Percentiles rank a stretch among this genome's conserved stretches.
Evolutionary conservation across 352 stramenopile genomes (phyloP).

Genomic region (Halophytophthora polymorphica): DNA sequence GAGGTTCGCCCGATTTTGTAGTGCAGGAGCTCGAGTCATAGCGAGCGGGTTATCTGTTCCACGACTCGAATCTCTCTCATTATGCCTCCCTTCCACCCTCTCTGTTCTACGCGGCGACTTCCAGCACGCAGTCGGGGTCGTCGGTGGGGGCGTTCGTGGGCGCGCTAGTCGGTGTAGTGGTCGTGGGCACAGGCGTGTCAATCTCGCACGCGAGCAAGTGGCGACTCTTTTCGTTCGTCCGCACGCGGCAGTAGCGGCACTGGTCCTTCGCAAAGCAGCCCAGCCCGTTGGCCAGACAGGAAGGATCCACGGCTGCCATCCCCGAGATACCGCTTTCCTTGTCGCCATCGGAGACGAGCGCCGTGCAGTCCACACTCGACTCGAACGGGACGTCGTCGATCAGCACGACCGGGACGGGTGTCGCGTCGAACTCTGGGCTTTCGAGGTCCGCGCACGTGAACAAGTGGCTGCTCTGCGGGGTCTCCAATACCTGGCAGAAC

Average conservation of each 20-base stretch:
- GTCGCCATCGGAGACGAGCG: slow-evolving; percentile 9
- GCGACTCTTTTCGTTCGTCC: background rate
- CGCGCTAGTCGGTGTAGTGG: background rate
- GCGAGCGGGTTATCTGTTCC: too few relatives aligned
- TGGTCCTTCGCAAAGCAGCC: slow-evolving; percentile 4
- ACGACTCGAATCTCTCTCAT: too few relatives aligned
- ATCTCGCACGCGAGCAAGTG: slow-evolving; percentile 5
- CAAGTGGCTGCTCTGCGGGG: slow-evolving; percentile 23
- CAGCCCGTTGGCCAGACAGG: slow-evolving; percentile 3
- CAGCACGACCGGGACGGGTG: slow-evolving; percentile 1
- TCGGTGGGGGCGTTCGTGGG: background rate
- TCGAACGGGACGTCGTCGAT: slow-evolving; percentile 5
- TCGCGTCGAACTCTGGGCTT: too few relatives aligned
- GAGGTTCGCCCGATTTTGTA: too few relatives aligned
- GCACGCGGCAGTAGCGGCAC: slow-evolving; percentile 19
- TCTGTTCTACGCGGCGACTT: too few relatives aligned
- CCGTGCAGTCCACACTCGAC: background rate
- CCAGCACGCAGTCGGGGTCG: slow-evolving; percentile 16
- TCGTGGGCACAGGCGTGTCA: background rate
- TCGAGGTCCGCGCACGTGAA: slow-evolving; percentile 13
- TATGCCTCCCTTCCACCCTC: too few relatives aligned
- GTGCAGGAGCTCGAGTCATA: too few relatives aligned
- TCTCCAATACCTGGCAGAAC: slow-evolving; percentile 25
- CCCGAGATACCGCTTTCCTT: slow-evolving; percentile 8
- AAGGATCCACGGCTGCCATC: slow-evolving; percentile 15